Evolutionary conservation across 257 asterid species (phyloP).

Genomic region (Capsicum pubescens): DNA sequence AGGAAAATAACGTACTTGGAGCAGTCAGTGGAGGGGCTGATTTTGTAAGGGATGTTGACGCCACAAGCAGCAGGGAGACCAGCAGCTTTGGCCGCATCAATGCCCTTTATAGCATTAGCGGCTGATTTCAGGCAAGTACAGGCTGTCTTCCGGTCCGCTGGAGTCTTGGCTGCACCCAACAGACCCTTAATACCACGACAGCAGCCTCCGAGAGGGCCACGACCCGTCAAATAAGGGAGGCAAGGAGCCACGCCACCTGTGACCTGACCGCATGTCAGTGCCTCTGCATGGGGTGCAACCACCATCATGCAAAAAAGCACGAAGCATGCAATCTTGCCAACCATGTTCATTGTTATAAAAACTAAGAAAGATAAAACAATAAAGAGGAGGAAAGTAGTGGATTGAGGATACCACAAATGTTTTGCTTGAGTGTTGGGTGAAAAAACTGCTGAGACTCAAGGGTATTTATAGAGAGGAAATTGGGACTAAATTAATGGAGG

Average conservation of each 20-base stretch:
- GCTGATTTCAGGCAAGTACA: slow-evolving; percentile 35
- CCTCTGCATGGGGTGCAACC: slow-evolving; percentile 37
- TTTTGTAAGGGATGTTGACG: slow-evolving; percentile 28
- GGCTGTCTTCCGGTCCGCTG: slow-evolving; percentile 31
- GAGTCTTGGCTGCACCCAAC: background rate
- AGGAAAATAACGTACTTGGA: slow-evolving; percentile 12
- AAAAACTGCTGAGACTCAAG: background rate
- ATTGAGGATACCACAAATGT: background rate
- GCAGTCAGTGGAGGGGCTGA: slow-evolving; percentile 41
- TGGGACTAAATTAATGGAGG: background rate
- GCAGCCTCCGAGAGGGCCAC: background rate
- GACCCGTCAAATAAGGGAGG: background rate
- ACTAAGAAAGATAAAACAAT: too few relatives aligned
- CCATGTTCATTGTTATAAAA: background rate
- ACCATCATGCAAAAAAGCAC: slow-evolving; percentile 23
- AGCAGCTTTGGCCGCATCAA: slow-evolving; percentile 25
- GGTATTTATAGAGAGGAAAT: background rate
- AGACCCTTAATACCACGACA: slow-evolving; percentile 26
- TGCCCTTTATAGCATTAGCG: background rate
- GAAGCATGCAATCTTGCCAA: background rate
- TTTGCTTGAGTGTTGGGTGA: background rate
- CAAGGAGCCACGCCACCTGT: background rate
- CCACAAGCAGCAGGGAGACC: slow-evolving; percentile 34
- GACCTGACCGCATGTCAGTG: slow-evolving; percentile 25
- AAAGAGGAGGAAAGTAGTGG: too few relatives aligned